phyloP scores from a whole-genome alignment of 2,329 filamentous ascomycete genomes.

The Trichophyton benhamiae region DNA sequence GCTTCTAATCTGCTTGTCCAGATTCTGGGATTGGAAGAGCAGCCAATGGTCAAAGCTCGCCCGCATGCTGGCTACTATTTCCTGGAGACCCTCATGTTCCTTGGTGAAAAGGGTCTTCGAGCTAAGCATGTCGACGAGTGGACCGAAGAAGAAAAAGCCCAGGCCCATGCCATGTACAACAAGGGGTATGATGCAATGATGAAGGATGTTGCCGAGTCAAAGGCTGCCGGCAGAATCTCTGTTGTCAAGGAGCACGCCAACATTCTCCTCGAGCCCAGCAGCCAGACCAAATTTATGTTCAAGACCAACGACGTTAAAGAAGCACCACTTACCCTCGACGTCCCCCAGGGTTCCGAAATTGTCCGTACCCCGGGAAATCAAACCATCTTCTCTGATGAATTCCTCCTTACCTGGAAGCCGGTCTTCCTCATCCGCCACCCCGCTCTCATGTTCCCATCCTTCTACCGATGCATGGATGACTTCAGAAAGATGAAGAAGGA shows the following conservation, averaged over 20 bases:
- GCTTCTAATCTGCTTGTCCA: conserved; percentile 24
- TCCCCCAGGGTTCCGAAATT: conserved; percentile 5
- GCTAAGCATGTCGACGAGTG: conserved; percentile 18
- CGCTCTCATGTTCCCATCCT: conserved; percentile 28
- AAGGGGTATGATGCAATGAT: conserved; percentile 20
- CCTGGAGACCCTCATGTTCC: conserved; percentile 11
- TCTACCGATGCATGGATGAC: conserved; percentile 22
- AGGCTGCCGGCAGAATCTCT: conserved; percentile 18
- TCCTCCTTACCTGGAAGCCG: conserved; percentile 23
- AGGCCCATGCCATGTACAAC: conserved; percentile 19
- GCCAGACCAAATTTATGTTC: conserved; percentile 4
- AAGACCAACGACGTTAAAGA: conserved; percentile 2
- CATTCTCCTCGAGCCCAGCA: conserved; percentile 7
- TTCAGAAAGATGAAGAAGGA: conserved; percentile 13
- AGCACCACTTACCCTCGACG: conserved; percentile 4
- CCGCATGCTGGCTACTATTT: conserved; percentile 22
- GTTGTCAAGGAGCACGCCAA: conserved; percentile 29
- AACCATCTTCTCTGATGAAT: conserved; percentile 27
- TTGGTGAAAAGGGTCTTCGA: conserved; percentile 11
- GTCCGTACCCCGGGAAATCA: conserved; percentile 21
- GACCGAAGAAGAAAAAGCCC: conserved; percentile 18
- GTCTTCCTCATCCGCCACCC: conserved; percentile 32
- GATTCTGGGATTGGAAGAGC: conserved; percentile 21
- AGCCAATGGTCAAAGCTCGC: conserved; percentile 17
- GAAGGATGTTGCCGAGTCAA: conserved; percentile 15